A percentile compares a stretch with the other conserved stretches of the same genome.
Conservation (phyloP, 768 basidiomycete species). For the Leccinum truebloodii region DNA sequence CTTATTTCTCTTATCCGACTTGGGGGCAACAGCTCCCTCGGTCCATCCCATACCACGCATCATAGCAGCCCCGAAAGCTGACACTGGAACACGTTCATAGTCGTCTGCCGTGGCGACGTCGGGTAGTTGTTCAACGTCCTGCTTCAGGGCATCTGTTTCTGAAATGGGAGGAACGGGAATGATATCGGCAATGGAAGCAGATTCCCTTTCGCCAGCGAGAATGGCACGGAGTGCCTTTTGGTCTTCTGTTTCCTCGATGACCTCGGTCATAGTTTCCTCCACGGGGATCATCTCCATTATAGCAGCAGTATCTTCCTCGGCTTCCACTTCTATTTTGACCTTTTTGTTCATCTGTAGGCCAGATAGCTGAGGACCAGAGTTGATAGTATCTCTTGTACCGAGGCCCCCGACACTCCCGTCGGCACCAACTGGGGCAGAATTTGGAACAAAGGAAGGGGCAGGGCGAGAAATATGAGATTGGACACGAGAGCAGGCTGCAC, state of each 20-base stretch:
- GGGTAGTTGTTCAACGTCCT: constrained; percentile 82
- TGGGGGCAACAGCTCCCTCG: constrained; percentile 70
- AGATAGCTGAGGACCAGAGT: constrained; percentile 68
- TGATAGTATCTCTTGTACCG: constrained; percentile 73
- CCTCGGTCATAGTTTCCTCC: constrained; percentile 25
- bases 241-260: constrained; percentile 67
- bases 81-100: constrained; percentile 88
- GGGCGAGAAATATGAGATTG: constrained; percentile 13
- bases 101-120: constrained; percentile 77
- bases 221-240: constrained; percentile 79
- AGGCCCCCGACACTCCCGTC: constrained; percentile 80
- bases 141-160: constrained; percentile 81
- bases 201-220: constrained; percentile 51
- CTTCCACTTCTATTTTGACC: constrained; percentile 34
- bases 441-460: constrained; percentile 59
- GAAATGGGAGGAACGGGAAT: constrained; percentile 62
- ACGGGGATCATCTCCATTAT: background rate
- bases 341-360: constrained; percentile 59
- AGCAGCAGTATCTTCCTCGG: constrained; percentile 30
- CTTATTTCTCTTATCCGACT: constrained; percentile 48
- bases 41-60: constrained; percentile 98
- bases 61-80: constrained; percentile 91
- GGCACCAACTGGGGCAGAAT: constrained; percentile 55
- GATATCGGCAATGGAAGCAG: constrained; percentile 51
- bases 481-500: constrained; percentile 22